Evolutionary conservation across 768 basidiomycete species (phyloP), one percentile per base, ranked within the genome.

Genomic region (Phylloporus sp.): DNA sequence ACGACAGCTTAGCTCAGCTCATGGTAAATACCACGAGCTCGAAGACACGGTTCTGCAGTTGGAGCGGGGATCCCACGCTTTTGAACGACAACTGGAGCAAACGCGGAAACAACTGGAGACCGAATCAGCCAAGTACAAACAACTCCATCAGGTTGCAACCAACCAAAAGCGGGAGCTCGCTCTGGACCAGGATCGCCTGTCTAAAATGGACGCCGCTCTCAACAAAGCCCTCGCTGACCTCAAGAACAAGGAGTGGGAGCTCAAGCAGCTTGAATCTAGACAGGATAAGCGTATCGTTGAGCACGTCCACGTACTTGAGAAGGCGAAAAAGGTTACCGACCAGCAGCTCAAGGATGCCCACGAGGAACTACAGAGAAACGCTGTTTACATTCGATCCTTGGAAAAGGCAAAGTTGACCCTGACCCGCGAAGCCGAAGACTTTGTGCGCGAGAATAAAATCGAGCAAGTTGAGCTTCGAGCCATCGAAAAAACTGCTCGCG

Each of bases 271-370:
- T 9, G 84, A 88, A 47, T 86, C 89, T 3, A 84, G 80, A 64
- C 88, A 97, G 64, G 92, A 97, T 74, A 97, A 95, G 74, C 97
- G 91, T n/a, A 95, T 97, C 53, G 94, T 98, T 39, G 95, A 98
- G 69, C 95, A 98, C 63, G 91, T 97, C 23, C 86, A 98, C 65
- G 95, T 97, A 26, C 78, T 95, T 11, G 94, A 97, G 66, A 91
- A 95, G 65, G 95, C 95, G 15, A 98, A 97, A 69, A 85, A 85
- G 31, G 85, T 95, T 50, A 95, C 95, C 1, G 95, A 98, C 66
- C 82, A 88, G 34, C 91, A 97, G 63, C 81, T 97, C 15, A 81
- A 76, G 18, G 89, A 91, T 2, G 88, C 93, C 0, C 85, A 89
- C 50, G 69, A 76, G 18, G 92, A 95, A 65, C 69, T 95, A 28